Percentiles rank a stretch among this genome's conserved stretches.
Evolutionary conservation across 441 rosid genomes (phyloP).

Genomic region (Populus hybrid): DNA sequence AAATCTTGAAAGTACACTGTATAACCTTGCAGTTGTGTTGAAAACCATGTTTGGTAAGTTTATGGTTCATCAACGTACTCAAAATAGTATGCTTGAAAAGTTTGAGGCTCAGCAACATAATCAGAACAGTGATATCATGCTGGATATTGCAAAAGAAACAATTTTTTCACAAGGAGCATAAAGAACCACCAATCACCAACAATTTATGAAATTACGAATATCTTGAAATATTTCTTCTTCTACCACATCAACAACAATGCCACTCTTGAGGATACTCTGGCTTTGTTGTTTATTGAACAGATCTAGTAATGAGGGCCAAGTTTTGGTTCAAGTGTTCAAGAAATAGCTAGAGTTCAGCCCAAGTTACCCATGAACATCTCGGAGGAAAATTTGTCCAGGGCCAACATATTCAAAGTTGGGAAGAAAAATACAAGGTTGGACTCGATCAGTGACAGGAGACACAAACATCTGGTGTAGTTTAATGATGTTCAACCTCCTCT

Average conservation of each 20-base stretch:
- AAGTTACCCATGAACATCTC: background rate
- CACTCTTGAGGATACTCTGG: background rate
- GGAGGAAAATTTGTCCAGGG: background rate
- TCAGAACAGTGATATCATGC: background rate
- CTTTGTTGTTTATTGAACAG: background rate
- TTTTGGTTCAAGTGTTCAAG: background rate
- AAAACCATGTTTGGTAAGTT: background rate
- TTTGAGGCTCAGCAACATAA: background rate
- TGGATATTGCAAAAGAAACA: background rate
- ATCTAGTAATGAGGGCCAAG: background rate
- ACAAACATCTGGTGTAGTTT: background rate
- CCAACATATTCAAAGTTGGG: background rate
- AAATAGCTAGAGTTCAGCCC: background rate
- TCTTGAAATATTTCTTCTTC: background rate
- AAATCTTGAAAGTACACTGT: background rate
- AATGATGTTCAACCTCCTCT: background rate
- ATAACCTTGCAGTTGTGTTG: background rate
- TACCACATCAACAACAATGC: background rate
- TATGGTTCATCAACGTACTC: background rate
- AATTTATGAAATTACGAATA: too few species aligned
- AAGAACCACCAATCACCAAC: background rate
- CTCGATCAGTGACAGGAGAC: background rate
- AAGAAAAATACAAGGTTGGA: background rate
- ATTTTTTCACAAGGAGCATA: background rate
- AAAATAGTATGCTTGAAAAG: background rate